Evolutionary conservation across 306 rosid species (phyloP), one percentile per base, ranked within the genome.

Genomic region (Cicer yamashitae): DNA sequence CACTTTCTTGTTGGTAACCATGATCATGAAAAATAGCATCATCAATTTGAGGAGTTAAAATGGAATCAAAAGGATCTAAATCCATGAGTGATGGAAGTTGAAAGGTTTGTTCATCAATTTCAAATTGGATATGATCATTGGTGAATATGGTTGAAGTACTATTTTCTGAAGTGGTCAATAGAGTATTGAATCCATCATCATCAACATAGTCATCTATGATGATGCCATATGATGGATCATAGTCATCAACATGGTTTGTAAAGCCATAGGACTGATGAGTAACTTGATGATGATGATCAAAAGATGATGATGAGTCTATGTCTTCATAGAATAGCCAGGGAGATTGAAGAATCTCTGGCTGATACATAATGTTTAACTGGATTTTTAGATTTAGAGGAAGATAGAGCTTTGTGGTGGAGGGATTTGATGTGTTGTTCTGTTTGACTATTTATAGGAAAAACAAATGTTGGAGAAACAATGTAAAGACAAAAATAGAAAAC

Each of bases 51-150:
- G 71, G 30, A 56, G 25, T 61, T 38, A 77, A 6, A 44, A 43
- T 11, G 1, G 78, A 45, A 73, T 77, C 80, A 60, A 83, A 81
- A 67, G 44, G 74, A 20, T 80, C 89, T 15, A 83, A 60, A 5
- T 85, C 87, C 72, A 64, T 79, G 5, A 71, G 7, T 60, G 90
- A 17, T 77, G 83, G 81, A 20, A 77, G 77, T 58, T 87, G 80
- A 5, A 82, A 20, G 75, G 67, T 78, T 40, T 84, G 60, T 65
- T 85, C 79, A 80, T 25, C 75, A 61, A 57, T 40, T 22, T 79
- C 74, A 53, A 53, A 39, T 12, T 69, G 76, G 71, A 67, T 9
- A 61, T 59, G 66, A 10, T 84, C 81, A 76, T 45, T 46, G 10
- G 64, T 70, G 56, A 83, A 77, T 15, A 78, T 25, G 75, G 80